phyloP scores from a whole-genome alignment of 1,139 yeast genomes.

The Suhomyces ambrosiae region DNA sequence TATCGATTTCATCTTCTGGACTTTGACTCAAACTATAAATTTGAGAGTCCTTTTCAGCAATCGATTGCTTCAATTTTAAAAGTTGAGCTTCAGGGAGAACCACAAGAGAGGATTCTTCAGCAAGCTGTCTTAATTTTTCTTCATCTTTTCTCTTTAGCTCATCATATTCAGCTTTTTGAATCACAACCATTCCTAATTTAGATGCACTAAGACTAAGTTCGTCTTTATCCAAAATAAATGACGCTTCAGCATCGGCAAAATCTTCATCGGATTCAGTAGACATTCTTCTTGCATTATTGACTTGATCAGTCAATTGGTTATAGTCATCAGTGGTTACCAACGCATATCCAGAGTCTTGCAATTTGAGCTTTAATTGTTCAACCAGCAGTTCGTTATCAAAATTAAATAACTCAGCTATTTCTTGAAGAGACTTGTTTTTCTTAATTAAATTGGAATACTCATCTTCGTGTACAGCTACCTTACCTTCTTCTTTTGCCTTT shows the following conservation, averaged over 20 bases:
- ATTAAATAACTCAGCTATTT: not conserved
- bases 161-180: slow-evolving; percentile 29
- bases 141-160: slow-evolving; percentile 19
- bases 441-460: slow-evolving; percentile 20
- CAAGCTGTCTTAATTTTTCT: slow-evolving; percentile 19
- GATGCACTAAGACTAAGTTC: slow-evolving; percentile 34
- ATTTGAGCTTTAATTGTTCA: slow-evolving; percentile 3
- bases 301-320: slow-evolving; percentile 2
- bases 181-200: slow-evolving; percentile 40
- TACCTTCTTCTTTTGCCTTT: slow-evolving; percentile 29
- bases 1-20: slow-evolving; percentile 20
- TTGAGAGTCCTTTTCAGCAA: slow-evolving; percentile 38
- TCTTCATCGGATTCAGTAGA: slow-evolving; percentile 15
- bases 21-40: slow-evolving; percentile 28
- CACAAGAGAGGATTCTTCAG: slow-evolving; percentile 19
- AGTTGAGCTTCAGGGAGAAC: slow-evolving; percentile 30
- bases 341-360: slow-evolving; percentile 35
- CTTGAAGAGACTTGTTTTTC: slow-evolving; percentile 1
- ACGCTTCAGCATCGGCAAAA: slow-evolving; percentile 40
- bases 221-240: slow-evolving; percentile 31
- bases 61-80: slow-evolving; percentile 32
- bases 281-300: slow-evolving; percentile 1
- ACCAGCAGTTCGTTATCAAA: slow-evolving; percentile 6
- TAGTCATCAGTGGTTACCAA: slow-evolving; percentile 35
- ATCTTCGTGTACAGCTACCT: slow-evolving; percentile 25